Evolutionary conservation across 2,329 filamentous ascomycete species (phyloP), one percentile per base, ranked within the genome.

Genomic region (Cladosporium sp.): DNA sequence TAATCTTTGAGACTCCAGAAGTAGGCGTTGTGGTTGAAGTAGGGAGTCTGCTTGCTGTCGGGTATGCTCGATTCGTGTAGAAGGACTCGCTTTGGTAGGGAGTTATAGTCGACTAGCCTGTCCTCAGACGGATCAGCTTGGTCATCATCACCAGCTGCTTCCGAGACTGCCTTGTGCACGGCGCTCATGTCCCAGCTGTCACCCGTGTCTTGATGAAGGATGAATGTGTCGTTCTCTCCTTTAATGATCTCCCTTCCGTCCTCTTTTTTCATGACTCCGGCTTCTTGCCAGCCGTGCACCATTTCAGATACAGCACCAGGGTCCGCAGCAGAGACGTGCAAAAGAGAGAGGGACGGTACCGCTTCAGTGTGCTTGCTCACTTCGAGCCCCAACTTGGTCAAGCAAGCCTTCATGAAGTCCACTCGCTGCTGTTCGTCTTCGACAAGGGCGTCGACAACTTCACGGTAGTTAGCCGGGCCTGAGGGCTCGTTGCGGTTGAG

Each of bases 11-110:
- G 75, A 53, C 86, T 85, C 4, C 80, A 74, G 66, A 85, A 97
- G 68, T 84, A 97, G 1, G 84, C 75, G 51, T 84, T 73, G 63
- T 96, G 90, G 61, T 95, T 88, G 71, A 97, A 97, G 59, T 84
- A 85, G 0, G 91, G 90, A 0, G 90, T 96, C 45, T 85, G 78
- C 61, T 87, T 86, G 3, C 77, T 75, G 5, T 82, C 76, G 0
- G 92, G 91, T 56, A 84, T 80, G 1, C 71, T 71, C 3, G 77
- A 73, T 34, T 89, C 83, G 60, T 96, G 88, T 0, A 86, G 74
- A 4, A 91, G 74, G 18, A 99, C 77, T 13, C 75, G 79, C 69
- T 96, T 96, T 43, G 84, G 71, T 22, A 92, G 71, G 36, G 80
- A 76, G 58, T 82, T 81, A 73, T 92, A 91, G 65, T 95, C 88